phyloP scores from a whole-genome alignment of 2,329 filamentous ascomycete species.

The Fusarium brachygibbosum region DNA sequence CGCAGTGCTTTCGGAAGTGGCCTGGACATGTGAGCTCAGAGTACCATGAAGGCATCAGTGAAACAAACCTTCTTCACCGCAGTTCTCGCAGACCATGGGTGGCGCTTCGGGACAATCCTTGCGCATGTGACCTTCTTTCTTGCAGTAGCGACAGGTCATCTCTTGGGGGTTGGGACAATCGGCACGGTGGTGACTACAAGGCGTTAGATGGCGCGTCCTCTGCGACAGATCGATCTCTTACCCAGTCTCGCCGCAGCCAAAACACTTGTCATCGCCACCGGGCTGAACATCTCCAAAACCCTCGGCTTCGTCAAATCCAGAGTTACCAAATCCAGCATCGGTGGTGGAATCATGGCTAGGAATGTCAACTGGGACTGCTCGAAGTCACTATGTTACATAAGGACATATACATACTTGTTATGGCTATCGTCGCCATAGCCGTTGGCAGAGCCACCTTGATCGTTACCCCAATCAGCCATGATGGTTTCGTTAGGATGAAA shows the following conservation, averaged over 20 bases:
- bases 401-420: slow-evolving; percentile 15
- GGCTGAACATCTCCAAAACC: slow-evolving; percentile 15
- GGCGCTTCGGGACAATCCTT: slow-evolving; percentile 74
- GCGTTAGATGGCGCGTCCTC: background rate
- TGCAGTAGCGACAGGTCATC: slow-evolving; percentile 61
- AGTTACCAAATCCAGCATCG: slow-evolving; percentile 1
- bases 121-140: slow-evolving; percentile 66
- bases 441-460: slow-evolving; percentile 16
- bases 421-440: slow-evolving; percentile 11
- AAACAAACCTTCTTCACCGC: slow-evolving; percentile 68
- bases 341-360: slow-evolving; percentile 19
- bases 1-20: slow-evolving; percentile 69
- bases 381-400: background rate
- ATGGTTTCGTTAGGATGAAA: background rate
- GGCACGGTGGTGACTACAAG: slow-evolving; percentile 49
- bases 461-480: slow-evolving; percentile 31
- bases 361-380: background rate
- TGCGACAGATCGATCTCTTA: slow-evolving; percentile 33
- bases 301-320: slow-evolving; percentile 16
- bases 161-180: slow-evolving; percentile 55
- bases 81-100: slow-evolving; percentile 71
- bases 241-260: slow-evolving; percentile 56
- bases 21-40: slow-evolving; percentile 56
- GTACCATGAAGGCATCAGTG: background rate
- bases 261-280: slow-evolving; percentile 48